Percentiles rank a stretch among this genome's conserved stretches.
These are phyloP conservation scores for Suillus subalutaceus DNA, from an alignment of 768 basidiomycete genomes.

Conservation along the genomic window DNA sequence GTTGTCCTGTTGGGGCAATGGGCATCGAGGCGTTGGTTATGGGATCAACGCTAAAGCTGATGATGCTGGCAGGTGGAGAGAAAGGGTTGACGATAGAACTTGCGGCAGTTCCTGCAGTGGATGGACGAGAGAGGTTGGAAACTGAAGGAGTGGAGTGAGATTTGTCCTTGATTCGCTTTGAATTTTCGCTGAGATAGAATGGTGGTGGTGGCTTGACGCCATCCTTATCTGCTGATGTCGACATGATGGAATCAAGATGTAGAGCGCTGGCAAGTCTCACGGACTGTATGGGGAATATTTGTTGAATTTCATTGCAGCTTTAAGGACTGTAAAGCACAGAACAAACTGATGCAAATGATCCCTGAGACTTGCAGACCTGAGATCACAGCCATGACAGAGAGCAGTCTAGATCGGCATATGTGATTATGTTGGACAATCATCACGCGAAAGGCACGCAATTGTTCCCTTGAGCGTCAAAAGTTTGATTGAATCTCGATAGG, in stretches of 20 bases:
- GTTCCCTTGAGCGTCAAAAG: background rate
- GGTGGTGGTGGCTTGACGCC: slow-evolving; percentile 5
- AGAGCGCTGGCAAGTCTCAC: background rate
- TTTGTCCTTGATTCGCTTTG: background rate
- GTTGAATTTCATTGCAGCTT: background rate
- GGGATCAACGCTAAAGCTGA: slow-evolving; percentile 42
- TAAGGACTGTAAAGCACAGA: background rate
- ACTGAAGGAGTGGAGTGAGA: slow-evolving; percentile 26
- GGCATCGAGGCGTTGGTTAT: slow-evolving; percentile 29
- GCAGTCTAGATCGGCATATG: slow-evolving; percentile 6
- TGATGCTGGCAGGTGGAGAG: slow-evolving; percentile 54
- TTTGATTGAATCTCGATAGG: slow-evolving; percentile 7
- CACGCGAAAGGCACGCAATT: slow-evolving; percentile 8
- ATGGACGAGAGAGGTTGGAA: slow-evolving; percentile 22
- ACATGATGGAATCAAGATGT: background rate
- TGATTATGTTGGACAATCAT: background rate
- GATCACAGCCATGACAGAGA: background rate
- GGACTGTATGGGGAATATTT: background rate
- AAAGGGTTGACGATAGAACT: slow-evolving; percentile 44
- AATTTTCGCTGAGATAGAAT: slow-evolving; percentile 18
- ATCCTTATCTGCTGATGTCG: slow-evolving; percentile 4
- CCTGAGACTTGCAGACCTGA: background rate
- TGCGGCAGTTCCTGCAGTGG: slow-evolving; percentile 23
- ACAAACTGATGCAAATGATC: slow-evolving; percentile 6
- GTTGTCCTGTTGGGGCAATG: slow-evolving; percentile 14